Conservation (phyloP, 306 rosid genomes). For the Vigna nakashimae region DNA sequence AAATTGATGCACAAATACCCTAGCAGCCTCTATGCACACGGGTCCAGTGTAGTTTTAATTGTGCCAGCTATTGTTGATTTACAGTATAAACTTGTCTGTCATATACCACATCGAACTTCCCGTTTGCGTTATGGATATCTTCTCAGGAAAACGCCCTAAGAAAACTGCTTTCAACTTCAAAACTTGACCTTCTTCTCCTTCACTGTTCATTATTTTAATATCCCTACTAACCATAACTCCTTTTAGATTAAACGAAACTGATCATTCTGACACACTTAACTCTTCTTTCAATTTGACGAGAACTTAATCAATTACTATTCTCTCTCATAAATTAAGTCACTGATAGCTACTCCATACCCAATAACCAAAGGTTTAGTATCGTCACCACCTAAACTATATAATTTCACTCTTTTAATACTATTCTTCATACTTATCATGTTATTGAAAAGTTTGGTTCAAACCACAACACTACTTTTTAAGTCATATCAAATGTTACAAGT, state of each 20-base stretch:
- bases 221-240: not conserved
- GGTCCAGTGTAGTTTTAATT: slow-evolving; percentile 36
- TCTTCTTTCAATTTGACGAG: not conserved
- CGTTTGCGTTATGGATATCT: slow-evolving; percentile 22
- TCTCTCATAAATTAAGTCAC: slow-evolving; percentile 1
- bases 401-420: not conserved
- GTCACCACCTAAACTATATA: not conserved
- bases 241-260: not conserved
- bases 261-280: not conserved
- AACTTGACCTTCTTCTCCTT: too few relatives aligned
- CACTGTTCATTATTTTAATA: not conserved
- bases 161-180: not conserved
- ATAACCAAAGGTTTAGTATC: not conserved
- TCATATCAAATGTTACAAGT: not conserved
- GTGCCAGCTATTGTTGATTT: slow-evolving; percentile 41
- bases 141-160: not conserved
- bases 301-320: not conserved
- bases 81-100: not conserved
- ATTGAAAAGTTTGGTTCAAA: not conserved
- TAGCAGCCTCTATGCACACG: not conserved
- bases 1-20: slow-evolving; percentile 46
- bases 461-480: not conserved
- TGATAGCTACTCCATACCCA: not conserved
- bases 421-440: not conserved
- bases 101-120: not conserved